Base-by-base conservation (phyloP, 768 basidiomycete species). In the Suillus subalutaceus region DNA sequence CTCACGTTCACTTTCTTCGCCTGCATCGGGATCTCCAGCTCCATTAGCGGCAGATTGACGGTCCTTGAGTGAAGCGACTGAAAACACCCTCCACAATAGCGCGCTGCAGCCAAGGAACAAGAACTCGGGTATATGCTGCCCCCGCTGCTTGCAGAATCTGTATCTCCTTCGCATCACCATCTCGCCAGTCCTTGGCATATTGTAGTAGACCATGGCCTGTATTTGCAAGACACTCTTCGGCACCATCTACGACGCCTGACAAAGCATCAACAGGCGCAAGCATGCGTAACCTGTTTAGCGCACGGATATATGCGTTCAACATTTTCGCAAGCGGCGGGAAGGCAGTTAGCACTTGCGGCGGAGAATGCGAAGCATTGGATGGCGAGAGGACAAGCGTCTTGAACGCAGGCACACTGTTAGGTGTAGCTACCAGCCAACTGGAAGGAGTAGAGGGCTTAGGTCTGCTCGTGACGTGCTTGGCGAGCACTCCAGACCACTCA, bases 1-100 rank as follows among this genome's bases (percentile, higher is more conserved):
- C 20, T 13, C 18, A 52, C 55, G 52, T 38, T 40, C 46, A 1
- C 59, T 35, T 2, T 67, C 64, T 37, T 56, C 57, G 13, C 9
- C 59, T 18, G 40, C 26, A 60, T 30, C 26, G 18, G 26, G 18
- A 9, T 67, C 64, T 13, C 32, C 23, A 35, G 44, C 43, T 18
- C 10, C 56, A 23, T 65, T 61, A 4, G 30, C 40, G 46, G 26
- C 41, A 12, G 52, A 58, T 59, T 66, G 41, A 32, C 68, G 60
- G 61, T 70, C 68, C 71, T 71, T 26, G 23, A 43, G 76, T 63
- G 69, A 32, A 9, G 67, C 65, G 1, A n/a, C 88, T 86, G 79
- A 91, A 95, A 32, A 94, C 89, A 3, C 93, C 93, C 71, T 92
- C 88, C 26, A 86, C 83, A 56, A 94, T 72, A 6, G 90, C 94